These are phyloP conservation scores for Scheffersomyces stambukii DNA, from an alignment of 1,139 yeast genomes.

Conservation along the genomic window DNA sequence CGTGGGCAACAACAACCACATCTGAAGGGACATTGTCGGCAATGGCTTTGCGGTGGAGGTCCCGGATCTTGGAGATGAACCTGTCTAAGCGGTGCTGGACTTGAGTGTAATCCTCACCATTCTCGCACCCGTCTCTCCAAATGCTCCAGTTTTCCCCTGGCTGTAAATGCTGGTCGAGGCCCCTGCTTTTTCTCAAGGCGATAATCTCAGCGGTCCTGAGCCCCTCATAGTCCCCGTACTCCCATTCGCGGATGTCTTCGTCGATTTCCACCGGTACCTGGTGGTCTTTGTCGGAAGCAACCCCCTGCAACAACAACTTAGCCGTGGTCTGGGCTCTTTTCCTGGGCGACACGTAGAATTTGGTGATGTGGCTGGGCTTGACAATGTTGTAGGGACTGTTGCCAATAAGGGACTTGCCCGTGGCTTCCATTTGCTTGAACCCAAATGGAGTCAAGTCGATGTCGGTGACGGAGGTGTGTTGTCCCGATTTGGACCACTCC, in stretches of 20 bases:
- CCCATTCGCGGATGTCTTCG: slow-evolving; percentile 86
- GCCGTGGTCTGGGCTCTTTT: slow-evolving; percentile 73
- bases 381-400: slow-evolving; percentile 48
- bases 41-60: slow-evolving; percentile 58
- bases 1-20: slow-evolving; percentile 83
- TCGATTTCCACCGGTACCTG: slow-evolving; percentile 49
- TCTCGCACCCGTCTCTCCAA: slow-evolving; percentile 92
- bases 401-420: slow-evolving; percentile 71
- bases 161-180: slow-evolving; percentile 52
- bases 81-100: slow-evolving; percentile 69
- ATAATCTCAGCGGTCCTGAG: slow-evolving; percentile 63
- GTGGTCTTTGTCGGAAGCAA: slow-evolving; percentile 45
- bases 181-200: slow-evolving; percentile 54
- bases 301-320: slow-evolving; percentile 46
- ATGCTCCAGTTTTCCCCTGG: slow-evolving; percentile 61
- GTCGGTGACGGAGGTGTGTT: slow-evolving; percentile 84
- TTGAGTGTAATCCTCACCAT: slow-evolving; percentile 68
- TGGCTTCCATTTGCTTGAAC: slow-evolving; percentile 64
- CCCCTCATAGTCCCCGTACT: slow-evolving; percentile 95
- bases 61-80: slow-evolving; percentile 58
- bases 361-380: slow-evolving; percentile 57
- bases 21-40: slow-evolving; percentile 58
- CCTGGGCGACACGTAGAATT: slow-evolving; percentile 77
- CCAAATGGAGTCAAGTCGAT: slow-evolving; percentile 76
- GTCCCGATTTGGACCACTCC: slow-evolving; percentile 93